Evolutionary conservation across 1,139 yeast species (phyloP).

Genomic region (Lizanozyma gosingica): DNA sequence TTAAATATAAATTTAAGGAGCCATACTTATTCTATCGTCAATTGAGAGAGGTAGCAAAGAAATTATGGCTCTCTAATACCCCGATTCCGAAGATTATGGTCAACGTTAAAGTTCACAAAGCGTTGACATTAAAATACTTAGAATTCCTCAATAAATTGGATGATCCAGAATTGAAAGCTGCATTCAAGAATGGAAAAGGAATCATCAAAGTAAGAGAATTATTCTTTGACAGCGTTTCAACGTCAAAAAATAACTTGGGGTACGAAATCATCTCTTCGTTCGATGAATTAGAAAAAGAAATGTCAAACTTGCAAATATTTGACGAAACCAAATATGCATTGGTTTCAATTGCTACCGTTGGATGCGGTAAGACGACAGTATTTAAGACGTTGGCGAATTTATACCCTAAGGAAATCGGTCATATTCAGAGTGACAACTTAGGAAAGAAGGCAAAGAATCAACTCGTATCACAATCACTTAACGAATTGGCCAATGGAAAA

Average conservation of each 20-base stretch:
- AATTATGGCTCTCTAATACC: conserved; percentile 20
- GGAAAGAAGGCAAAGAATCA: conserved; percentile 39
- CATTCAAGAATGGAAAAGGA: conserved; percentile 54
- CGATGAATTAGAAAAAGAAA: background rate
- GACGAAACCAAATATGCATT: conserved; percentile 44
- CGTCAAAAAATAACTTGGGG: background rate
- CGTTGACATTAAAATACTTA: conserved; percentile 58
- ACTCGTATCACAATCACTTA: conserved; percentile 43
- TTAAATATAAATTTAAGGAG: conserved; percentile 91
- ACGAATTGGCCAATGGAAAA: conserved; percentile 19
- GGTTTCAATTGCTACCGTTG: conserved; percentile 83
- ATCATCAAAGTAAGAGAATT: conserved; percentile 61
- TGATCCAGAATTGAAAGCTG: conserved; percentile 33
- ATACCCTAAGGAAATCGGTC: conserved; percentile 55
- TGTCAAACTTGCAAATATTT: background rate
- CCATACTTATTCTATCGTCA: conserved; percentile 88
- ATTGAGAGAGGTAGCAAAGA: conserved; percentile 79
- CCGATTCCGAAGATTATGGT: conserved; percentile 33
- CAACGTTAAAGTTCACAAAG: conserved; percentile 38
- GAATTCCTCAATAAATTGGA: conserved; percentile 54
- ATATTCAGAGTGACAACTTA: conserved; percentile 81
- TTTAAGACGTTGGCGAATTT: conserved; percentile 50
- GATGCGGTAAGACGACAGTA: conserved; percentile 92
- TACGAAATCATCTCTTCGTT: background rate
- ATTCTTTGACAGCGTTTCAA: conserved; percentile 28